Base-by-base conservation (phyloP, 176 grass and related monocot genomes). In the Oryza meridionalis region DNA sequence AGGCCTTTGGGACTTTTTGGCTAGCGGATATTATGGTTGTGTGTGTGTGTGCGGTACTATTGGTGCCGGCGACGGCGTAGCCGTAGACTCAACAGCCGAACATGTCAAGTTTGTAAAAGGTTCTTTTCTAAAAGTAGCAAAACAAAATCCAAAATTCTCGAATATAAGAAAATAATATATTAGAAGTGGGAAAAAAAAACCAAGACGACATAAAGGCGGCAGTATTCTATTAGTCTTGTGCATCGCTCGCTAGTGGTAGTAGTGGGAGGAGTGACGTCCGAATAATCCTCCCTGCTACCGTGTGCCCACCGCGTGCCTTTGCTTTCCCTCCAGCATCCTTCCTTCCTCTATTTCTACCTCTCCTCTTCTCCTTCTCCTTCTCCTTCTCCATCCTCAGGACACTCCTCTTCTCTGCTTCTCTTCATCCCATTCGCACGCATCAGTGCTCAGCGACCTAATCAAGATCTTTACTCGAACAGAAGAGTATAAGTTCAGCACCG, bases 221-320 rank as follows among this genome's bases (percentile, higher is more conserved):
- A 6, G 43, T 21, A n/a, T 27, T 65, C 43, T 75, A 43, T 6
- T 43, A 21, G 4, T 16, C 43, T 66, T 75, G 47, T 22, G 21
- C 8, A 17, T 27, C 65, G 45, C 40, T 42, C 6, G 40, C 40
- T 42, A 47, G 12, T 7, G 29, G 35, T 37, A 37, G 65, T 58
- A 61, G 74, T 61, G 62, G 83, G 76, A 80, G 83, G 76, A 80
- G 66, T 92, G 84, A 76, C 82, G 47, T 45, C 76, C 77, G 76
- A 86, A 75, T 82, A 59, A 61, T 37, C 35, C 5, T 61, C 58
- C 35, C 5, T 61, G 21, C 64, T 81, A 46, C 69, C 65, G 14
- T 51, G 44, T 63, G 80, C 59, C 78, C 8, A 7, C 35, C 78
- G 78, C 38, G 83, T 80, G 78, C 72, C 59, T 65, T 65, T 37